Evolutionary conservation across 768 basidiomycete genomes (phyloP).

Genomic region (Solioccasus polychromus): DNA sequence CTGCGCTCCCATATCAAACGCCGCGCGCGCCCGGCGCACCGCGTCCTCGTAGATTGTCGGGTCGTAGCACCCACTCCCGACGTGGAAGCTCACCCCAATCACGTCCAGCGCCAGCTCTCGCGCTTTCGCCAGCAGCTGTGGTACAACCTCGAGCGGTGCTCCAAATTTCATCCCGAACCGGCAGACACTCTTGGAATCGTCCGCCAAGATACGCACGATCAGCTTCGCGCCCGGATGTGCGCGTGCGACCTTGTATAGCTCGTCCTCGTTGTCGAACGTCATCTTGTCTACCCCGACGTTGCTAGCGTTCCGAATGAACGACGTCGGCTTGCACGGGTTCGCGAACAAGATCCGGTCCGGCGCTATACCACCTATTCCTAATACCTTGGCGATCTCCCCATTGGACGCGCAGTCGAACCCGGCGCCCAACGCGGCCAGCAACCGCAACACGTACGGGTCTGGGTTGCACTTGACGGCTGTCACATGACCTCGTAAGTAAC

Average conservation of each 20-base stretch:
- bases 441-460: constrained; percentile 88
- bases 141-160: constrained; percentile 80
- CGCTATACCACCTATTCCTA: constrained; percentile 68
- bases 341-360: constrained; percentile 92
- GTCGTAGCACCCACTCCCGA: constrained; percentile 96
- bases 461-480: constrained; percentile 98
- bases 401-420: constrained; percentile 99
- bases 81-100: constrained; percentile 95
- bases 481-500: constrained; percentile 24
- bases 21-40: constrained; percentile 72
- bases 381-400: constrained; percentile 82
- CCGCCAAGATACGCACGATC: constrained; percentile 93
- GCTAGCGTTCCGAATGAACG: constrained; percentile 86
- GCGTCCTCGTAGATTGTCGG: constrained; percentile 88
- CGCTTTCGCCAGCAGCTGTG: constrained; percentile 75
- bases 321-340: constrained; percentile 97
- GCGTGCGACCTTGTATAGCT: constrained; percentile 88
- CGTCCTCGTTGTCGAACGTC: constrained; percentile 99
- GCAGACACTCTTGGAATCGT: constrained; percentile 93
- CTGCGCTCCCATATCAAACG: constrained; percentile 83
- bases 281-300: constrained; percentile 81
- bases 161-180: constrained; percentile 95
- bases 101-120: constrained; percentile 78
- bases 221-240: constrained; percentile 79
- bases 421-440: constrained; percentile 84